Evolutionary conservation across 1,284 basidiomycete species (phyloP), one percentile per base, ranked within the genome.

Genomic region (Singerocomus rubriflavus): DNA sequence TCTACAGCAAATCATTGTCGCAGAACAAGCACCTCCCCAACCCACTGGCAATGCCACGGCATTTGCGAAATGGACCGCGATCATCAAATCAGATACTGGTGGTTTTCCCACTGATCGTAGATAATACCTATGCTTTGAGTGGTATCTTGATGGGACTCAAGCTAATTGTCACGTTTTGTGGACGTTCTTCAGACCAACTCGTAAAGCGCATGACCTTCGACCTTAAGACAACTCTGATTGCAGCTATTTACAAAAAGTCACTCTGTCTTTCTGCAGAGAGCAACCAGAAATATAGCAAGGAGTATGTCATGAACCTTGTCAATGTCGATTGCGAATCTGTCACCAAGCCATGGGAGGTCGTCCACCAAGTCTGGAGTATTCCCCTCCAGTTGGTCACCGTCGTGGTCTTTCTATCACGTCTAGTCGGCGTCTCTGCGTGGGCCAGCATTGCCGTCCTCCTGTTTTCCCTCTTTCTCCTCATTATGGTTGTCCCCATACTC

Each of bases 391-490:
- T 65, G 42, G 51, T 53, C 11, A 21, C 41, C 0, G 59, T 66
- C 41, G 57, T 56, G 13, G 26, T 64, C 40, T 21, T 65, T 31
- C 40, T 65, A 2, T 58, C 59, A 26, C 65, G 54, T 39, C 42
- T 65, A 8, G 59, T 65, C 21, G 64, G 65, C 27, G 53, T 66
- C 41, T 66, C 63, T 38, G 62, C 57, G n/a, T 65, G 59, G 65
- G 62, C 63, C 17, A 62, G 65, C 36, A 36, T 66, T 17, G 65
- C 63, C n/a, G 60, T 60, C 34, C 56, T 65, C 11, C 32, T 58
- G 2, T 44, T 66, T 26, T 50, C 41, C 12, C 62, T 65, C 40
- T 44, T 67, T 48, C 27, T 64, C 29, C 55, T 65, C 31, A 55
- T 65, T 13, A 64, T 66, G 62, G 62, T 67, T 11, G 62, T 65